Evolutionary conservation across 768 basidiomycete species (phyloP).

Genomic region (Lactarius sp.): DNA sequence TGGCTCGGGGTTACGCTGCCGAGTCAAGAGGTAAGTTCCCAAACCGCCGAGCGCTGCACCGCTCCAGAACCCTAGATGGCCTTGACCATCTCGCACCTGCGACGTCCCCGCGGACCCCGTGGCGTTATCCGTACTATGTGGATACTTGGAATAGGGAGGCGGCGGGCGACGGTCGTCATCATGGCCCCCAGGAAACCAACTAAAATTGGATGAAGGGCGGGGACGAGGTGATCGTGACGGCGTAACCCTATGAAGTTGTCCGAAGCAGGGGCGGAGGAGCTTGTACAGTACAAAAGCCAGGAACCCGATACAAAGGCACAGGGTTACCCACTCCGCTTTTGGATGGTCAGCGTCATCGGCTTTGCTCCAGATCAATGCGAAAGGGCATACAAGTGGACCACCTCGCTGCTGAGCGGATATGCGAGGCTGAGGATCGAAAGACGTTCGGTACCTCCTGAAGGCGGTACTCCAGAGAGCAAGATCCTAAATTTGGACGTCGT

Average conservation of each 20-base stretch:
- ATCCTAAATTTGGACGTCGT: slow-evolving; percentile 44
- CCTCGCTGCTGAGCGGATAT: background rate
- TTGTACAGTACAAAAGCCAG: slow-evolving; percentile 52
- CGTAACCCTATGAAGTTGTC: slow-evolving; percentile 29
- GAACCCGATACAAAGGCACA: slow-evolving; percentile 32
- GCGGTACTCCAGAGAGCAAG: slow-evolving; percentile 82
- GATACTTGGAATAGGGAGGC: slow-evolving; percentile 45
- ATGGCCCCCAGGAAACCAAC: slow-evolving; percentile 51
- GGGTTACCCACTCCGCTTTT: slow-evolving; percentile 11
- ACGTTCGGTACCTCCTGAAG: slow-evolving; percentile 60
- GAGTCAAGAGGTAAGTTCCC: slow-evolving; percentile 51
- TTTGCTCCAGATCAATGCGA: background rate
- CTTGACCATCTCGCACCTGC: background rate
- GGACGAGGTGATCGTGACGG: slow-evolving; percentile 32
- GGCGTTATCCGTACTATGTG: slow-evolving; percentile 39
- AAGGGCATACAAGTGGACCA: slow-evolving; percentile 1
- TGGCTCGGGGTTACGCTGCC: slow-evolving; percentile 27
- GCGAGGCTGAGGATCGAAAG: slow-evolving; percentile 25
- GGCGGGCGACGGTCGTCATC: slow-evolving; percentile 39
- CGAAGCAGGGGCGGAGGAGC: slow-evolving; percentile 52
- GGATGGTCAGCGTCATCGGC: background rate
- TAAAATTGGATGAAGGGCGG: slow-evolving; percentile 32
- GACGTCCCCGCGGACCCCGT: background rate
- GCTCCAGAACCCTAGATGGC: slow-evolving; percentile 74
- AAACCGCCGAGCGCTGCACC: slow-evolving; percentile 72